Evolutionary conservation across 768 basidiomycete species (phyloP), one percentile per base, ranked within the genome.

Genomic region (Lyophyllum semitale): DNA sequence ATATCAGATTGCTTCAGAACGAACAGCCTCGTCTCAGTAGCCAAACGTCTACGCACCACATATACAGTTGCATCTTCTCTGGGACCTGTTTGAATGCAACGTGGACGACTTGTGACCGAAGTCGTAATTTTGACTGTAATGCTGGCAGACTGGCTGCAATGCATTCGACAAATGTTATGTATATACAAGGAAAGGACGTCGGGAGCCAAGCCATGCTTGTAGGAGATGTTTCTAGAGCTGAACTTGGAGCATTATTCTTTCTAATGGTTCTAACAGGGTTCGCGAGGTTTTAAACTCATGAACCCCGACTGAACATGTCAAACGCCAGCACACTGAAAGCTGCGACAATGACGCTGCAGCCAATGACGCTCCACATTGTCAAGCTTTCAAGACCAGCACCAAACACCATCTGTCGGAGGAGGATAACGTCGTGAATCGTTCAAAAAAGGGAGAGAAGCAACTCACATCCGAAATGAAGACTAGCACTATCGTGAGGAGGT

Each of bases 401-500:
- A 57, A 94, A 88, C 17, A 87, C 59, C 8, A 73, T 64, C 77
- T 79, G 49, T 35, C 22, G 35, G 22, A 43, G n/a, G 11, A 48
- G 50, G 22, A 53, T 32, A 41, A 33, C 51, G 37, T 35, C 25
- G n/a, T n/a, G 25, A 20, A 26, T 23, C 9, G 18, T 11, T 37
- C 30, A n/a, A 20, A 40, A 25, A 12, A 32, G 37, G 7, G 17
- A 22, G 37, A 50, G 33, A 49, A 52, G 56, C n/a, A 43, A 67
- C 74, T 64, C 43, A 88, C 77, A 70, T 98, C 95, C 38, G 89
- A 84, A 15, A 92, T 63, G 44, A 94, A 83, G 13, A 94, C 91
- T 46, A 97, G 79, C 33, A 96, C 91, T 60, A 96, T 95, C 5
- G 95, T 95, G n/a, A 96, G 79, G n/a, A 98, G 80, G 69, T 84